These are phyloP conservation scores for Globisporangium acanthophoron DNA, from an alignment of 352 stramenopile genomes.

Conservation along the genomic window DNA sequence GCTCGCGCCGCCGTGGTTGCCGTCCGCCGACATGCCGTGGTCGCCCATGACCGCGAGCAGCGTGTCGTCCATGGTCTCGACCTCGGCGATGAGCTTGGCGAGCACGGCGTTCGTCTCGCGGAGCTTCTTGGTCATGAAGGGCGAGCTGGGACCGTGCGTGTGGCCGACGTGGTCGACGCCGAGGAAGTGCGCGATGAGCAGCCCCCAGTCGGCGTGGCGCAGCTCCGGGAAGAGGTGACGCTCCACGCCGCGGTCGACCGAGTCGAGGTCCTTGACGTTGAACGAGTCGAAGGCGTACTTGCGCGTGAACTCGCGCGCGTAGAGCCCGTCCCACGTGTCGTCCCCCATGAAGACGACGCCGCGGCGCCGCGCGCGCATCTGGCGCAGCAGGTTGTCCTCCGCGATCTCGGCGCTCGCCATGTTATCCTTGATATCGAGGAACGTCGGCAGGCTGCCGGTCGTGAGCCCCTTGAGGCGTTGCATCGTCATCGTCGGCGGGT, in stretches of 20 bases:
- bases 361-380: constrained; percentile 52
- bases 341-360: constrained; percentile 97
- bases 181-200: constrained; percentile 85
- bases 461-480: constrained; percentile 97
- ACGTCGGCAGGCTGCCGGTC: constrained; percentile 96
- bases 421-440: constrained; percentile 96
- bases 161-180: constrained; percentile 98
- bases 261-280: constrained; percentile 98
- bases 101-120: constrained; percentile 94
- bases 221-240: constrained; percentile 70
- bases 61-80: constrained; percentile 55
- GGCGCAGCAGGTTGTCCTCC: constrained; percentile 95
- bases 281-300: constrained; percentile 96
- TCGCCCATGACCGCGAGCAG: constrained; percentile 95
- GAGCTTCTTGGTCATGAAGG: constrained; percentile 94
- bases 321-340: constrained; percentile 97
- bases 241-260: constrained; percentile 93
- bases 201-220: constrained; percentile 56
- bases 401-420: constrained; percentile 89
- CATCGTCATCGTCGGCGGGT: constrained; percentile 98
- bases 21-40: constrained; percentile 98
- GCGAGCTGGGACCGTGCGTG: constrained; percentile 92
- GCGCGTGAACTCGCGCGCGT: constrained; percentile 88
- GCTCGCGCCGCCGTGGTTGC: constrained; percentile 96
- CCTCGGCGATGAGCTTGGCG: constrained; percentile 51